Evolutionary conservation across 306 rosid genomes (phyloP).

Genomic region (cucumber (Cucumis sativus)): DNA sequence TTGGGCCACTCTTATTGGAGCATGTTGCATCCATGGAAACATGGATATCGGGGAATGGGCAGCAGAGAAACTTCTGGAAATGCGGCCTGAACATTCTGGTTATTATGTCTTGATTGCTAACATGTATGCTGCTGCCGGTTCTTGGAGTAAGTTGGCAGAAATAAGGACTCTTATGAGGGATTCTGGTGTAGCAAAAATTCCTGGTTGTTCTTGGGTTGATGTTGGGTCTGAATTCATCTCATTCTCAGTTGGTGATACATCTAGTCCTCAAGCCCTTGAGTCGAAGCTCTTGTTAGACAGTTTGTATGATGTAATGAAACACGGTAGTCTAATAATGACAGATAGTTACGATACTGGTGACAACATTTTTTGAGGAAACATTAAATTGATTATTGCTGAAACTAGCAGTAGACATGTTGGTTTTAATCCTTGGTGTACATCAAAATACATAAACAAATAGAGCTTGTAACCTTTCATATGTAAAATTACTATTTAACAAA

Average conservation of each 20-base stretch:
- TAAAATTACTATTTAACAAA: not conserved
- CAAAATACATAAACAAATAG: too few relatives aligned
- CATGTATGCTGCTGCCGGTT: slow-evolving; percentile 80
- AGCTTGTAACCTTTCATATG: not conserved
- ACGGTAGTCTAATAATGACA: slow-evolving; percentile 21
- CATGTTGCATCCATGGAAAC: slow-evolving; percentile 63
- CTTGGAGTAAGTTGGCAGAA: slow-evolving; percentile 51
- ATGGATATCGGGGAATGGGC: slow-evolving; percentile 72
- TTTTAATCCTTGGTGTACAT: not conserved
- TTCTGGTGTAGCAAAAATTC: slow-evolving; percentile 61
- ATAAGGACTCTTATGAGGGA: slow-evolving; percentile 78
- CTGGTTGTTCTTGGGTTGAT: slow-evolving; percentile 71
- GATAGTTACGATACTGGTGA: slow-evolving; percentile 23
- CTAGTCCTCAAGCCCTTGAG: slow-evolving; percentile 34
- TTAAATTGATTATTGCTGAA: not conserved
- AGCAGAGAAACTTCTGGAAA: slow-evolving; percentile 62
- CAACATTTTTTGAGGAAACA: not conserved
- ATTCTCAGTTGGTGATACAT: slow-evolving; percentile 54
- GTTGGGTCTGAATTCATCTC: slow-evolving; percentile 44
- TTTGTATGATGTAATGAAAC: slow-evolving; percentile 49
- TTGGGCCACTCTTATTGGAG: slow-evolving; percentile 87
- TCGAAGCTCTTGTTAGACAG: slow-evolving; percentile 50
- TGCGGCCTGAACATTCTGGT: slow-evolving; percentile 64
- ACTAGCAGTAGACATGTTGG: not conserved
- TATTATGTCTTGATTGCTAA: slow-evolving; percentile 80